These are phyloP conservation scores for Dactylellina drechsleri DNA, from an alignment of 2,329 filamentous ascomycete species.

Conservation along the genomic window DNA sequence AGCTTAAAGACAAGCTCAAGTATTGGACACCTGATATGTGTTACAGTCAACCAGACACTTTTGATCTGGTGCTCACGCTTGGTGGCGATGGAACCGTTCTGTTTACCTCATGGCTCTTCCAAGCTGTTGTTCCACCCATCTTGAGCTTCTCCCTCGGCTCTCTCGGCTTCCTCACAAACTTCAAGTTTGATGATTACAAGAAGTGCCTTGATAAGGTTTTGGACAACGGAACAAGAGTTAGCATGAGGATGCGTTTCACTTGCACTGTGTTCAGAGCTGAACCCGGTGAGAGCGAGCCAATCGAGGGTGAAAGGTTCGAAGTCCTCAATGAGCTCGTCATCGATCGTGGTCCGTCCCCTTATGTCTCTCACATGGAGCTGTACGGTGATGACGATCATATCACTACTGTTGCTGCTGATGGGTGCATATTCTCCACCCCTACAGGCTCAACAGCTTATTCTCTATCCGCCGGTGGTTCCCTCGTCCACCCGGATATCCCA, in stretches of 20 bases:
- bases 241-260: conserved; percentile 97
- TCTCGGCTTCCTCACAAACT: conserved; percentile 87
- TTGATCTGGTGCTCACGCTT: conserved; percentile 90
- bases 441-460: conserved; percentile 95
- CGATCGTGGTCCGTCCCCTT: conserved; percentile 93
- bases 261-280: conserved; percentile 91
- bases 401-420: conserved; percentile 95
- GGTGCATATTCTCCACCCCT: conserved; percentile 96
- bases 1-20: conserved; percentile 83
- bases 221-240: conserved; percentile 97
- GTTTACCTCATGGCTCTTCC: conserved; percentile 92
- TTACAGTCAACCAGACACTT: conserved; percentile 91
- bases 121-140: conserved; percentile 84
- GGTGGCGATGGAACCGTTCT: conserved; percentile 88
- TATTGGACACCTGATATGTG: conserved; percentile 98
- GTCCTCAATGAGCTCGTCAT: conserved; percentile 97
- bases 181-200: conserved; percentile 88
- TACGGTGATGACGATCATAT: conserved; percentile 95
- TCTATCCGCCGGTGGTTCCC: conserved; percentile 90
- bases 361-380: conserved; percentile 94
- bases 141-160: conserved; percentile 85
- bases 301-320: conserved; percentile 95
- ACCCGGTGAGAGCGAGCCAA: conserved; percentile 69
- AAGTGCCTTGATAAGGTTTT: conserved; percentile 87
- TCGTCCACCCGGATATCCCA: conserved; percentile 96